Evolutionary conservation across 1,139 yeast genomes (phyloP).

Genomic region (Suhomyces anneliseae): DNA sequence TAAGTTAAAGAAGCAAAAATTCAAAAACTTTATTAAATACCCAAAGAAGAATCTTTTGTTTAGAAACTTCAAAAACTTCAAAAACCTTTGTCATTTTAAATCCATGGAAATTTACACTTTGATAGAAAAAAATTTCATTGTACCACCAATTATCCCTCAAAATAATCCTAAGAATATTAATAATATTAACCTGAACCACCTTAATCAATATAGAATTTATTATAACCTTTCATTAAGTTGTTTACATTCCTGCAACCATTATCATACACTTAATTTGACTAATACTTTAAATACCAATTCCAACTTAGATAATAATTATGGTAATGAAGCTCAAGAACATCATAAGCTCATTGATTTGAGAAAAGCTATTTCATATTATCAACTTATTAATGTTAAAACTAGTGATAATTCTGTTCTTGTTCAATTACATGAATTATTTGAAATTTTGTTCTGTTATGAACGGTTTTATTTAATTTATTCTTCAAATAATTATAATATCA

Average conservation of each 20-base stretch:
- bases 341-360: slow-evolving; percentile 36
- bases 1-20: slow-evolving; percentile 30
- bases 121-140: slow-evolving; percentile 31
- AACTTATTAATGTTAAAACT: slow-evolving; percentile 31
- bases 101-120: slow-evolving; percentile 30
- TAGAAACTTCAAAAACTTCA: slow-evolving; percentile 26
- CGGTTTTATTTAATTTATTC: slow-evolving; percentile 33
- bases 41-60: slow-evolving; percentile 17
- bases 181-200: slow-evolving; percentile 15
- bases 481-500: slow-evolving; percentile 25
- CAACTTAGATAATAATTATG: slow-evolving; percentile 16
- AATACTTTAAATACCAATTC: slow-evolving; percentile 18
- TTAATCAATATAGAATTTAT: slow-evolving; percentile 30
- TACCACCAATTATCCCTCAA: slow-evolving; percentile 24
- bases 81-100: slow-evolving; percentile 30
- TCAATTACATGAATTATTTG: slow-evolving; percentile 39
- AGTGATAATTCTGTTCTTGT: slow-evolving; percentile 21
- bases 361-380: slow-evolving; percentile 39
- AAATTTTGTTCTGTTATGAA: slow-evolving; percentile 34
- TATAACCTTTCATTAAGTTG: slow-evolving; percentile 36
- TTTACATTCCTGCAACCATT: slow-evolving; percentile 37
- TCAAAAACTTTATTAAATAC: slow-evolving; percentile 22
- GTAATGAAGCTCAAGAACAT: slow-evolving; percentile 27
- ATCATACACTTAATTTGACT: slow-evolving; percentile 30
- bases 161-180: slow-evolving; percentile 11